Evolutionary conservation across 345 rosid species (phyloP), one percentile per base, ranked within the genome.

Genomic region (Boechera stricta): DNA sequence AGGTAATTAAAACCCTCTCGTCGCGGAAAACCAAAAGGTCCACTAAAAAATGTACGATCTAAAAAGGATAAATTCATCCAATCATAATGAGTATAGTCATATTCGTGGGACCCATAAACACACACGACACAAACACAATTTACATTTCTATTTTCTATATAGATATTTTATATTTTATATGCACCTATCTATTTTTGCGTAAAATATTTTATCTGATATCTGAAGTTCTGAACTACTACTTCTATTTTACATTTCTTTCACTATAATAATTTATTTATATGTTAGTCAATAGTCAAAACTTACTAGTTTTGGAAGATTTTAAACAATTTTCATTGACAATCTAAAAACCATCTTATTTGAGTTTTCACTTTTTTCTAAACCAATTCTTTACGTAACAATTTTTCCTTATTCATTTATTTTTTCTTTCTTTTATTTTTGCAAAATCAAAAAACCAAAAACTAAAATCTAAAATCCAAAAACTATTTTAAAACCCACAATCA

Each of bases 51-150:
- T 29, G 53, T 52, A 49, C 63, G 16, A 74, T 35, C 48, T 36
- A 8, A 24, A 49, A 59, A 26, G 11, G 5, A 16, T 16, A 16
- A 16, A 16, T 16, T 16, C 16, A 16, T 16, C 16, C 16, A 16
- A 16, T 16, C 16, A 16, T 16, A 16, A 16, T 41, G 28, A 41
- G 3, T 10, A 7, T 18, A 11, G 29, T 16, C 39, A 76, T 62
- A 61, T 52, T 69, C 15, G 24, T 60, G 65, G 74, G 75, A 52
- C 75, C 64, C 75, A 69, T 41, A 3, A 42, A 7, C 26, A 0
- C 28, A 68, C 59, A 75, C 79, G 56, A 15, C 78, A 75, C n/a
- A 55, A 16, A 41, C 66, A 54, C 54, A 74, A 21, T 44, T 74
- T 39, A 44, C 21, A 55, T 64, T 42, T 69, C 13, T n/a, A n/a